Base-by-base conservation (phyloP, 768 basidiomycete species). In the Trametes meyenii region DNA sequence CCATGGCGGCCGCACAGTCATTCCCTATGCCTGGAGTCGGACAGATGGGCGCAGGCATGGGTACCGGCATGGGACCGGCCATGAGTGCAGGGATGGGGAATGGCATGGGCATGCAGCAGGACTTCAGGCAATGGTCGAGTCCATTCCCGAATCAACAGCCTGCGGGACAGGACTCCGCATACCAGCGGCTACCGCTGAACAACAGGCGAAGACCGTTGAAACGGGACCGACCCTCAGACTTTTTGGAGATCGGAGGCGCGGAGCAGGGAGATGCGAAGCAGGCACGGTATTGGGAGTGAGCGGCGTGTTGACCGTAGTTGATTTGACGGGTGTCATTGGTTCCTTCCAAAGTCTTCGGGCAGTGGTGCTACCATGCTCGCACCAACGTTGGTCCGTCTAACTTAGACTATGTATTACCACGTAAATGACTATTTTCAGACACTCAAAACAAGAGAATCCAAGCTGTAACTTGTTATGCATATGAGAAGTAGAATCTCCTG, bases 151-250 rank as follows among this genome's bases (percentile, higher is more conserved):
- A 83, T 63, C 88, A 90, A 68, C 88, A 90, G 71, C 81, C 83
- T 33, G 81, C 82, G 52, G 80, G 81, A 6, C 85, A 86, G 69
- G 92, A 94, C 63, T 93, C 91, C 6, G 89, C 92, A n/a, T 94
- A 94, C 71, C 92, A 94, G 72, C 81, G 92, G 38, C 70, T 92
- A 50, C 92, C 92, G 33, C 75, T 94, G 55, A 94, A 93, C 69
- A 92, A 90, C 68, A 81, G 92, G 60, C 82, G 92, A 55, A 86
- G 85, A 53, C 50, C 56, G 66, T 69, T 90, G 65, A 93, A 94
- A 74, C 82, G 92, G 10, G 92, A 94, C 33, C 79, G 92, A 48
- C 92, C 92, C 1, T 87, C 89, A 4, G 92, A 94, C 74, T 94
- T 94, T 69, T 73, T 92, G 69, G 92, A 93, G 68, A 81, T 91